Evolutionary conservation across 2,329 filamentous ascomycete genomes (phyloP), one percentile per base, ranked within the genome.

Genomic region (Dothistroma septosporum): DNA sequence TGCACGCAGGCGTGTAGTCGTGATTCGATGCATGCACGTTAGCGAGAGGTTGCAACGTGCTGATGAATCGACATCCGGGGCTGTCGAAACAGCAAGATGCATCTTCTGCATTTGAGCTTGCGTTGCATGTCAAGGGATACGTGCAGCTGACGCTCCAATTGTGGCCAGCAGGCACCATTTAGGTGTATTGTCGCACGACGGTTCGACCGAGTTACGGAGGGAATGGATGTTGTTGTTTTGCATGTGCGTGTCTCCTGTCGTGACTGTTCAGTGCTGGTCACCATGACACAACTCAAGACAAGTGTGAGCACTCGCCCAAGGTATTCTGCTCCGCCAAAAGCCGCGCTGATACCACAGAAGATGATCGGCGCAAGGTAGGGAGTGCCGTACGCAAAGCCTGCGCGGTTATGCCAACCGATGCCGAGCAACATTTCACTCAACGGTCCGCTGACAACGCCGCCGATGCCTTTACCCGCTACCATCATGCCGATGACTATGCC

Each of bases 401-500:
- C 75, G 50, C 74, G 69, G 28, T 74, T 73, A 22, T 65, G 63
- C 71, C 72, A 79, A 24, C 73, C 73, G 28, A 69, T 67, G n/a
- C 69, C 68, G 9, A 81, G 62, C 35, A 81, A 65, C 14, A 72
- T 75, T 66, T 82, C 80, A 53, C 80, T 82, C 47, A 84, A 68
- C 0, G 82, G 82, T 2, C 82, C 82, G 61, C 76, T 78, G 10
- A 78, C 75, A 10, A 84, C 71, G 67, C 79, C 80, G 3, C 82
- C 81, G 21, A 83, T 75, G 0, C 82, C 82, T 49, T 80, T 79
- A 0, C 81, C 81, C 9, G 77, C 77, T 10, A 76, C 76, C 57
- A 83, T 71, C 14, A 78, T 74, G 0, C 76, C 77, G 59, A 83
- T 80, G 0, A 82, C 74, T 63, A 83, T 77, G 0, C 79, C 77